Base-by-base conservation (phyloP, 2,329 filamentous ascomycete species). In the Aspergillus oerlinghausenensis region DNA sequence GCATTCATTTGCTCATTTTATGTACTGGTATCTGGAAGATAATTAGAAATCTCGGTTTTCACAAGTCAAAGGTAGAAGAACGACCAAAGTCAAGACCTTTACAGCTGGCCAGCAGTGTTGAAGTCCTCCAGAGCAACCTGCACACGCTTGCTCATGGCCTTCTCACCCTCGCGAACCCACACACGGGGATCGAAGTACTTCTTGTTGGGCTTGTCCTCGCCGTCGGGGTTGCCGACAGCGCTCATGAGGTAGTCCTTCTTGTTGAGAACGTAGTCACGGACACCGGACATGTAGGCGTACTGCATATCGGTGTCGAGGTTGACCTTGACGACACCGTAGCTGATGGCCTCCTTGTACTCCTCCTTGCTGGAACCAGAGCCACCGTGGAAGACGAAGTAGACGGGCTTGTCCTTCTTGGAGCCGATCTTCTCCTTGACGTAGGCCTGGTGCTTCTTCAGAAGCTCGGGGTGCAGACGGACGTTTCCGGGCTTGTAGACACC, bases 361-460 rank as follows among this genome's bases (percentile, higher is more conserved):
- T 90, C 79, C 83, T 96, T 95, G 75, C 84, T 83, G 65, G 90
- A 95, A 67, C 94, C 94, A 63, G 90, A 96, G 70, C 94, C 94
- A 72, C 94, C 94, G 84, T 99, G 94, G 89, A 99, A 99, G 77
- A 99, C 94, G 72, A 99, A 91, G 87, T 92, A 97, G 73, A 97
- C 90, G 67, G 94, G 94, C 88, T 97, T 97, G 73, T 89, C 84
- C 65, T 89, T 84, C 68, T 83, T 80, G 70, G 84, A 79, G 65
- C 79, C 77, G 64, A 88, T 85, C 82, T 95, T 85, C 78, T 93
- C 86, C 79, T 90, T 86, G 77, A 97, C 90, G 78, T 89, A 91
- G 63, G 83, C 83, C 83, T 99, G 94, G 86, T 99, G 94, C 88
- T 97, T 97, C 78, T 85, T 84, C 69, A 99, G 89, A 52, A 99